phyloP scores from a whole-genome alignment of 2,329 filamentous ascomycete genomes.

The Aureobasidium namibiae region DNA sequence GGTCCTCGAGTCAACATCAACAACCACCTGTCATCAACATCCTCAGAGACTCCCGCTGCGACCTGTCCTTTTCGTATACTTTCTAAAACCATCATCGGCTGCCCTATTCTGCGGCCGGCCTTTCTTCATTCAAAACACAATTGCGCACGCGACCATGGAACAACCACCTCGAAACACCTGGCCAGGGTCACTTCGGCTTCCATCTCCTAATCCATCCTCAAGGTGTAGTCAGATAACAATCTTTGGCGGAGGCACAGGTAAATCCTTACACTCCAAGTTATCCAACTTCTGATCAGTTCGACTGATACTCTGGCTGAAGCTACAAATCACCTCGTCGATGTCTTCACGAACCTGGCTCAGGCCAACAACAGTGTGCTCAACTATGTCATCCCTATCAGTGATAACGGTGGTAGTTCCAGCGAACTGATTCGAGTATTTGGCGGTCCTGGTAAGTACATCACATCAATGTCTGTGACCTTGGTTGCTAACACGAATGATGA shows the following conservation, averaged over 20 bases:
- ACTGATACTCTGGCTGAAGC: constrained; percentile 35
- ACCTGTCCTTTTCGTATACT: neutral
- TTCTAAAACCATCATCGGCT: neutral
- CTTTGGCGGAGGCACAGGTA: constrained; percentile 72
- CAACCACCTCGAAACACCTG: constrained; percentile 3
- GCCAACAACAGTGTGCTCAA: constrained; percentile 61
- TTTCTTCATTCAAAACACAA: neutral
- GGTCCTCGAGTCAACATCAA: neutral
- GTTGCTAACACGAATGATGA: constrained; percentile 16
- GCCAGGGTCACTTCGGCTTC: constrained; percentile 14
- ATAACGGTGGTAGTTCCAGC: constrained; percentile 90
- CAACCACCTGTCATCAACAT: neutral
- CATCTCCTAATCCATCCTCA: constrained; percentile 18
- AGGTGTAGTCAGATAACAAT: constrained; percentile 59
- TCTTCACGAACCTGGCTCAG: constrained; percentile 58
- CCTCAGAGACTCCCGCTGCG: neutral
- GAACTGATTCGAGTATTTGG: constrained; percentile 93
- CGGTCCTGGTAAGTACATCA: constrained; percentile 59
- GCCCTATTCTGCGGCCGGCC: too few relatives aligned
- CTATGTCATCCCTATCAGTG: constrained; percentile 90
- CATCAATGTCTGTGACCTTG: neutral
- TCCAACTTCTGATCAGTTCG: too few relatives aligned
- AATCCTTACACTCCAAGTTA: neutral
- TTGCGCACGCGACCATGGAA: constrained; percentile 8
- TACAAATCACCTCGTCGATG: constrained; percentile 89